Evolutionary conservation across 495 filamentous ascomycete genomes (phyloP).

Genomic region (Jackrogersella minutella): DNA sequence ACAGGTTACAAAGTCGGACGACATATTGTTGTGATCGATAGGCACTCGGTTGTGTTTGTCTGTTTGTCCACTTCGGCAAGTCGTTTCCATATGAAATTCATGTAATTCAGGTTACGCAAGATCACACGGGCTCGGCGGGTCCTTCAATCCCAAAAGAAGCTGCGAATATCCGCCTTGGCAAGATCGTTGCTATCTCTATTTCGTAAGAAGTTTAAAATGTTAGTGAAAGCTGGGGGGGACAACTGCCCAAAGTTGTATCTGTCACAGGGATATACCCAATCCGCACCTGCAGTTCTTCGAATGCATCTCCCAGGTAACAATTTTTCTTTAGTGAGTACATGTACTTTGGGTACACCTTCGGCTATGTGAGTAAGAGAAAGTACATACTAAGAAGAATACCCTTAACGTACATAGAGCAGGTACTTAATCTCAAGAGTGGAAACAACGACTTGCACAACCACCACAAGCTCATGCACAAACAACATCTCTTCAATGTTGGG

Average conservation of each 20-base stretch:
- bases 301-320: conserved; percentile 18
- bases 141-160: conserved; percentile 27
- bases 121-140: conserved; percentile 13
- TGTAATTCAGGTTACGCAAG: conserved; percentile 22
- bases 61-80: conserved; percentile 13
- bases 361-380: not conserved
- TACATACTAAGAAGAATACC: conserved; percentile 8
- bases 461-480: conserved; percentile 17
- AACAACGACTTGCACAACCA: conserved; percentile 11
- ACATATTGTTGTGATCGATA: not conserved
- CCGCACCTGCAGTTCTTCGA: conserved; percentile 3
- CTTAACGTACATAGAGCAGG: conserved; percentile 11
- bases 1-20: not conserved
- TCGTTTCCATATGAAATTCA: not conserved
- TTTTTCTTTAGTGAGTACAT: conserved; percentile 9
- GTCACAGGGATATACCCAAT: conserved; percentile 22
- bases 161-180: conserved; percentile 38
- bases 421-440: conserved; percentile 20
- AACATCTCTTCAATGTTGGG: not conserved
- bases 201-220: conserved; percentile 33
- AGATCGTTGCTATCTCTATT: conserved; percentile 10
- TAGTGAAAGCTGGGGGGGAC: conserved; percentile 15
- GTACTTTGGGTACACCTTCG: conserved; percentile 6
- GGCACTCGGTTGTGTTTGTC: conserved; percentile 17
- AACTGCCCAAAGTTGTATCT: conserved; percentile 15